These are phyloP conservation scores for Termitomyces sp. DNA, from an alignment of 768 basidiomycete species.

Conservation along the genomic window DNA sequence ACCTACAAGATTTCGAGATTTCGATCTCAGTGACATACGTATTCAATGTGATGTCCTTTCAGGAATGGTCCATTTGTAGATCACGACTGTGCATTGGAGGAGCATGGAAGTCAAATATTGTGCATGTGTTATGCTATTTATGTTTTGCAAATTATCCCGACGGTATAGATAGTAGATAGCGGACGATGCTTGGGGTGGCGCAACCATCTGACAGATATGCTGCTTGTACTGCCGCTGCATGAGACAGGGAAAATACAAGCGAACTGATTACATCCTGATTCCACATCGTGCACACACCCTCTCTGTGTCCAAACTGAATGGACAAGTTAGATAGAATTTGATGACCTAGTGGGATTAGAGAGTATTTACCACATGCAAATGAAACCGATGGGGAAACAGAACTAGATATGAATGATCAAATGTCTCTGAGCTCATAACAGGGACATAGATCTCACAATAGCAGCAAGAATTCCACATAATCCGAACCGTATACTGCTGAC, in stretches of 20 bases:
- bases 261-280: slow-evolving; percentile 15
- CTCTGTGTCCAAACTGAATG: slow-evolving; percentile 21
- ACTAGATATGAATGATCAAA: slow-evolving; percentile 5
- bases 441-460: slow-evolving; percentile 15
- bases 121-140: not conserved
- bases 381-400: slow-evolving; percentile 20
- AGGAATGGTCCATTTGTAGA: not conserved
- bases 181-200: not conserved
- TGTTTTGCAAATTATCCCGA: not conserved
- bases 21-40: not conserved
- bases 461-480: slow-evolving; percentile 22
- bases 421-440: not conserved
- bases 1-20: not conserved
- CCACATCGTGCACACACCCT: slow-evolving; percentile 26
- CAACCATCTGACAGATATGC: not conserved
- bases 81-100: not conserved
- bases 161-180: too few species aligned
- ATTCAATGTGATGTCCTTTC: not conserved
- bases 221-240: not conserved
- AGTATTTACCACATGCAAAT: slow-evolving; percentile 20
- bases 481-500: slow-evolving; percentile 19
- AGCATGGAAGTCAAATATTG: not conserved
- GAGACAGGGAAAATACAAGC: not conserved
- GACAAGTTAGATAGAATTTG: not conserved
- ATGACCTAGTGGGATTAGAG: not conserved